phyloP scores from a whole-genome alignment of 768 basidiomycete genomes.

The Leccinum sublutescens region DNA sequence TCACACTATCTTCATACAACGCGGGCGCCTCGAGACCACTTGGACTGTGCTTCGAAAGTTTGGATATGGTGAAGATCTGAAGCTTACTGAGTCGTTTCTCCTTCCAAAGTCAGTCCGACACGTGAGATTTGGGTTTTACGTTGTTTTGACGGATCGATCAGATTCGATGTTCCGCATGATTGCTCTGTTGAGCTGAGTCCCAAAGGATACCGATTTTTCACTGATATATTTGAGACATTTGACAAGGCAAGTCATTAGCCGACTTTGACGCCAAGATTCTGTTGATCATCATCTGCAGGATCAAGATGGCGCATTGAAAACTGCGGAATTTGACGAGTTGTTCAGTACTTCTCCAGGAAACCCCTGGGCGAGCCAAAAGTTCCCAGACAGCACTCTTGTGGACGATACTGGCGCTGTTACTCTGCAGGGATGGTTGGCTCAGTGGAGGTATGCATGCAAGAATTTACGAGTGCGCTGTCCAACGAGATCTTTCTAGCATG shows the following conservation, averaged over 20 bases:
- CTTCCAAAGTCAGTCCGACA: conserved; percentile 70
- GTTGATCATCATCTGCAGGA: conserved; percentile 51
- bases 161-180: conserved; percentile 91
- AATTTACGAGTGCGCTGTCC: conserved; percentile 1
- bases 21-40: conserved; percentile 92
- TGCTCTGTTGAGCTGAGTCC: conserved; percentile 95
- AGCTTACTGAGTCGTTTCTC: conserved; percentile 84
- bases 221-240: conserved; percentile 92
- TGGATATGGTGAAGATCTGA: conserved; percentile 94
- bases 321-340: conserved; percentile 77
- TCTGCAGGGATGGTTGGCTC: conserved; percentile 96
- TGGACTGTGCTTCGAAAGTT: conserved; percentile 96
- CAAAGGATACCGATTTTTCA: conserved; percentile 95
- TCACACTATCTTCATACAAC: conserved; percentile 95
- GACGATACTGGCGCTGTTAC: conserved; percentile 89
- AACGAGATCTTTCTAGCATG: conserved; percentile 58
- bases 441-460: conserved; percentile 79
- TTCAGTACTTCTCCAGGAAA: conserved; percentile 96
- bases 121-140: not conserved
- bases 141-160: conserved; percentile 32
- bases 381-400: conserved; percentile 86
- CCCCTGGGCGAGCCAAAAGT: conserved; percentile 91
- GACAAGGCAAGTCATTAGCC: conserved; percentile 63
- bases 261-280: not conserved
- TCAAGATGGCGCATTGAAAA: conserved; percentile 89